Base-by-base conservation (phyloP, 2,329 filamentous ascomycete species). In the Fusarium sp. region DNA sequence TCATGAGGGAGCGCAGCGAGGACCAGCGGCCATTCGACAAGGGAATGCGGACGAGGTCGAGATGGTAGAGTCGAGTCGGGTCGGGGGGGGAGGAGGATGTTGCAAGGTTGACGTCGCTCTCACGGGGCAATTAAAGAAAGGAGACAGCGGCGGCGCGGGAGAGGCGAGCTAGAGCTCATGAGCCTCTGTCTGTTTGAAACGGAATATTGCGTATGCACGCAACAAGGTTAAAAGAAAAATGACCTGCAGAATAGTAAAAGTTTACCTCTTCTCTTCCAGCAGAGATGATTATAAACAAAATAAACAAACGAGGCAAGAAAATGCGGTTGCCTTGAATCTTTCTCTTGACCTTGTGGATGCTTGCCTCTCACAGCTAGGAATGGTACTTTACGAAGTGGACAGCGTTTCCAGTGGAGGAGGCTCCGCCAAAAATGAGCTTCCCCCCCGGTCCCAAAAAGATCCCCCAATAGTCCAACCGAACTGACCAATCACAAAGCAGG, bases 1-100 rank as follows among this genome's bases (percentile, higher is more conserved):
- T 97, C 86, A 97, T 93, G 77, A 91, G 92, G 80, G 91, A 89
- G 79, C 85, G 80, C 78, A 77, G 73, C 76, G 76, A 75, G 70
- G 74, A 72, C 81, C 78, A 82, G 82, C 76, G 81, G 84, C 82
- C 86, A 88, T 88, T 82, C 85, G 86, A 49, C 65, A 70, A 65
- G 58, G 62, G 59, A 36, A 51, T 51, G 17, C 59, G 53, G 6
- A 53, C 46, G 38, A 44, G 49, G 17, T 74, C 59, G 71, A 70
- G 42, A 59, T 22, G 58, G 17, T 56, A 36, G 64, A 44, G 49
- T 58, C 36, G 49, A 24, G 22, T 46, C 42, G 42, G 29, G 22
- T 24, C 33, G 35, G 42, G 62, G 64, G 49, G 66, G 59, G 55
- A 53, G 55, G 53, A 33, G 55, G 53, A 70, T 62, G 64, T 70